Evolutionary conservation across 1,284 basidiomycete genomes (phyloP).

Genomic region (Melanopsichium pennsylvanicum): DNA sequence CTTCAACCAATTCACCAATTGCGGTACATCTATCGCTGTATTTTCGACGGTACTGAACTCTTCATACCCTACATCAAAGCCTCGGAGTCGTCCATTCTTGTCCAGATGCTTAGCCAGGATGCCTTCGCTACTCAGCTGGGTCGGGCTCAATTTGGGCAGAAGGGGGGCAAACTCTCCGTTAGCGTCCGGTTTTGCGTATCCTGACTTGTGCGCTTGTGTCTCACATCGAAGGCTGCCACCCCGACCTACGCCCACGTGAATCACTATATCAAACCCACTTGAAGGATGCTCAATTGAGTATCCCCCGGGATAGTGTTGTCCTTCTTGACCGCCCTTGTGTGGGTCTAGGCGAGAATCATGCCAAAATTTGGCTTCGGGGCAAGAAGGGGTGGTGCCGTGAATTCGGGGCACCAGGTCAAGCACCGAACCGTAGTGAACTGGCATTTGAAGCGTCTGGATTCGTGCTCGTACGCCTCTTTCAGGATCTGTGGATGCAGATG

Average conservation of each 20-base stretch:
- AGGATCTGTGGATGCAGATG: background rate
- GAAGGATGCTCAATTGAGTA: slow-evolving; percentile 24
- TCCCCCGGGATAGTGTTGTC: slow-evolving; percentile 10
- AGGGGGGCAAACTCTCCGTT: slow-evolving; percentile 7
- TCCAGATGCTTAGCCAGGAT: slow-evolving; percentile 7
- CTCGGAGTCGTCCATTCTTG: slow-evolving; percentile 8
- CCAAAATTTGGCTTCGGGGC: slow-evolving; percentile 23
- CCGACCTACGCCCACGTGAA: slow-evolving; percentile 42
- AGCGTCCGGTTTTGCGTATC: slow-evolving; percentile 32
- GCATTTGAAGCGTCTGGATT: slow-evolving; percentile 42
- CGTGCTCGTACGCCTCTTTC: background rate
- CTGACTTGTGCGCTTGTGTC: slow-evolving; percentile 36
- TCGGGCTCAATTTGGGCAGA: background rate
- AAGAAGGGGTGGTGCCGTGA: slow-evolving; percentile 3
- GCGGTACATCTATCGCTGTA: slow-evolving; percentile 7
- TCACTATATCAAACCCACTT: slow-evolving; percentile 24
- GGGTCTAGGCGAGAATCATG: slow-evolving; percentile 16
- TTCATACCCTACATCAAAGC: slow-evolving; percentile 31
- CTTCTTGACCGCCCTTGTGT: slow-evolving; percentile 4
- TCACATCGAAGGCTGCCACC: slow-evolving; percentile 31
- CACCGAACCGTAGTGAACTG: slow-evolving; percentile 36
- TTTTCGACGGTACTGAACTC: slow-evolving; percentile 12
- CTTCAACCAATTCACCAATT: slow-evolving; percentile 19
- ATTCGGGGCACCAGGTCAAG: slow-evolving; percentile 36
- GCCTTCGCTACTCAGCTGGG: background rate